Evolutionary conservation across 1,284 basidiomycete genomes (phyloP), one percentile per base, ranked within the genome.

Genomic region (Rhodotorula sp.): DNA sequence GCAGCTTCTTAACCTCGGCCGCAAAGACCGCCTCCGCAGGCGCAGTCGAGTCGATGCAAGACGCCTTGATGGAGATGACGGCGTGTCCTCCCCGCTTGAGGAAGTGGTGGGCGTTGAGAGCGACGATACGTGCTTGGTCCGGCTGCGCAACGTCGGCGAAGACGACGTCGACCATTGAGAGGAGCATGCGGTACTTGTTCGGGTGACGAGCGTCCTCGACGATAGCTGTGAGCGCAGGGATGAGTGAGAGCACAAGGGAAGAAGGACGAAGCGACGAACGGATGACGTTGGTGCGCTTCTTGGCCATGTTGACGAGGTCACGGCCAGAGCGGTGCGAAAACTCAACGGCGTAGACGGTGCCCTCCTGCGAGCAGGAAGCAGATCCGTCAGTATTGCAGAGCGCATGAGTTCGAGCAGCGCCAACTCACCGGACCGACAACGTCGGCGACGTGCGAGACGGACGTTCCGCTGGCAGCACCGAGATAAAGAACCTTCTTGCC

Each of bases 111-210:
- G 95, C 91, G 82, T 99, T 99, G 80, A 90, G 86, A 54, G 88
- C 86, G 70, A 98, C 92, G 78, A 96, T 95, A 78, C 81, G 80
- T 4, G 94, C 94, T 84, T 99, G 95, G 82, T 99, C 94, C 59
- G 95, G 95, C 81, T 99, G 95, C 4, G 95, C 95, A 68, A 99
- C 90, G 81, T 99, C 96, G 70, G 96, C 94, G 78, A 99, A 99
- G 80, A 97, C 92, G 76, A 93, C 93, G 77, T 97, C 94, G 72
- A 96, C 94, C 72, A 91, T 86, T 67, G 92, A 90, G 66, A 97
- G 83, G 52, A 96, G 88, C 90, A 96, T 96, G 77, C 94, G 88
- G 84, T 96, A 96, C 84, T 89, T 92, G 83, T 92, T 91, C 24
- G 94, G 94, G 80, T 92, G 84, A 76, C 95, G 92, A 46, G 95